Percentiles rank a stretch among this genome's conserved stretches.
Evolutionary conservation across 1,284 basidiomycete species (phyloP).

Genomic region (Waitea zeae): DNA sequence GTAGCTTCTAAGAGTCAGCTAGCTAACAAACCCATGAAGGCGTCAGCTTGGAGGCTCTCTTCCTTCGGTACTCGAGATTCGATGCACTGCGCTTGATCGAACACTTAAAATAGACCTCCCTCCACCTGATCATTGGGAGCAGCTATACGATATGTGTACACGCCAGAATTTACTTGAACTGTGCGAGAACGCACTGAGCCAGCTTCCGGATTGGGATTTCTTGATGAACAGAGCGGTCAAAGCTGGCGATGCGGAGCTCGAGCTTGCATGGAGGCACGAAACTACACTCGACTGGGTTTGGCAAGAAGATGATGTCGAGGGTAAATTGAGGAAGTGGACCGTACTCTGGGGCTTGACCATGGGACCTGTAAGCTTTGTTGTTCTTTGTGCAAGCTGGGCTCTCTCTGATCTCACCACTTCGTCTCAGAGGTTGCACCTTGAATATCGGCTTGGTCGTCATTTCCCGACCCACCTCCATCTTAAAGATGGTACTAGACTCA

Average conservation of each 20-base stretch:
- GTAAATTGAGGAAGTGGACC: slow-evolving; percentile 46
- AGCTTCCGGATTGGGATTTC: slow-evolving; percentile 41
- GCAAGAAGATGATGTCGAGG: slow-evolving; percentile 46
- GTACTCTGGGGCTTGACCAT: slow-evolving; percentile 60
- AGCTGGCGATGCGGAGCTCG: slow-evolving; percentile 35
- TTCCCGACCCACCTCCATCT: slow-evolving; percentile 33
- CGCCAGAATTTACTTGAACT: slow-evolving; percentile 40
- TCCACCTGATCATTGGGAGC: slow-evolving; percentile 17
- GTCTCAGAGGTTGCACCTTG: slow-evolving; percentile 37
- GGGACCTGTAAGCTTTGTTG: slow-evolving; percentile 32
- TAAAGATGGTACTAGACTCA: slow-evolving; percentile 33
- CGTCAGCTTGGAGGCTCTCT: slow-evolving; percentile 32
- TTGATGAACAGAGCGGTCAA: slow-evolving; percentile 35
- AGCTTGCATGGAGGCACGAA: slow-evolving; percentile 61
- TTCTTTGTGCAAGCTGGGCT: slow-evolving; percentile 4
- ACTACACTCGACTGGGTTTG: slow-evolving; percentile 70
- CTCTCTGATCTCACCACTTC: slow-evolving; percentile 15
- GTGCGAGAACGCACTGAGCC: slow-evolving; percentile 33
- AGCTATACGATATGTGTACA: slow-evolving; percentile 30
- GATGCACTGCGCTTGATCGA: slow-evolving; percentile 29
- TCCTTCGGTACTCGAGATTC: slow-evolving; percentile 26
- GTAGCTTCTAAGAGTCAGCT: not conserved
- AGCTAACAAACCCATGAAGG: slow-evolving; percentile 21
- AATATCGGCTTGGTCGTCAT: slow-evolving; percentile 58
- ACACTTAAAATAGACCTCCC: slow-evolving; percentile 52